Evolutionary conservation across 495 filamentous ascomycete genomes (phyloP), one percentile per base, ranked within the genome.

Genomic region (Apodospora peruviana): DNA sequence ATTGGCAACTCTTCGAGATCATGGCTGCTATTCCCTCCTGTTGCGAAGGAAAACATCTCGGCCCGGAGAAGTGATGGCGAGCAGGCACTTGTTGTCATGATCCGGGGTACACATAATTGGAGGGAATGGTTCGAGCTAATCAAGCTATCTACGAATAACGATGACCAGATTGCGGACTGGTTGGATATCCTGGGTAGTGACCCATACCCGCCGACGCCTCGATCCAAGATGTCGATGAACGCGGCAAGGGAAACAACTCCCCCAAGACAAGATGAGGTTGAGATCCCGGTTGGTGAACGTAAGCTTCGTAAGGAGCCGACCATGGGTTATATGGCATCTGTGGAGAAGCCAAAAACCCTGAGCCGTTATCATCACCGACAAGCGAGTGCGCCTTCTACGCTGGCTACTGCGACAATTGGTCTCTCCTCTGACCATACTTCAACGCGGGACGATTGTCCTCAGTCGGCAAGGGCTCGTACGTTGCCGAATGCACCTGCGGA

Each of bases 1-100:
- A 79, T 95, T 43, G 87, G 89, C 39, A 76, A 76, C 50, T 74
- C 76, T 12, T 76, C 83, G 20, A 76, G 82, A n/a, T 72, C 75
- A 21, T 96, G 89, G 86, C 72, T 99, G 21, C 78, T 99, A 0
- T 95, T 97, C 62, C 87, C 91, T 12, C 91, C 94, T 2, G 74
- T 95, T 36, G 74, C 83, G 23, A 70, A 76, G 22, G 66, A 73
- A 36, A 77, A 73, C 47, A 75, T 94, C 34, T 96, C 93, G 17
- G 89, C 91, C 21, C 83, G 93, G 10, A 79, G 71, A 46, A 90
- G 90, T 17, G 87, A 91, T 39, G 58, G 67, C 24, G 75, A 76
- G 29, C 75, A 78, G 2, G 83, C 91, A 53, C 72, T 97, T 38
- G 71, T 96, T 2, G 72, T 93, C 25, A 95, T 96, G 90, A 75